Conservation (phyloP, 306 rosid genomes). For the Medicago arabica region DNA sequence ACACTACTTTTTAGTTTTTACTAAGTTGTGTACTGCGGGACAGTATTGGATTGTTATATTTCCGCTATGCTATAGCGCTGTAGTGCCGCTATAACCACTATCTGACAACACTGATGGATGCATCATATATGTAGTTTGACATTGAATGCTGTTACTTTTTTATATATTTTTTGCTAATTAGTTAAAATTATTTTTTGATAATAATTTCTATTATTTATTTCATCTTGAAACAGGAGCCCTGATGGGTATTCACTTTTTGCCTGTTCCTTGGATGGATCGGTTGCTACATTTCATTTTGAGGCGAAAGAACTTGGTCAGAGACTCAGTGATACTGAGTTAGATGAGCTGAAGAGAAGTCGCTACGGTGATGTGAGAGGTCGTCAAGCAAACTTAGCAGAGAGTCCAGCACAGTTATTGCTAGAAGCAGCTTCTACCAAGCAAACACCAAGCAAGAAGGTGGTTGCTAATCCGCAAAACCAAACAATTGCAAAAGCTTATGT, state of each 20-base stretch:
- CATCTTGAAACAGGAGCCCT: constrained; percentile 82
- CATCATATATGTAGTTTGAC: constrained; percentile 9
- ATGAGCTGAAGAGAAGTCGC: constrained; percentile 88
- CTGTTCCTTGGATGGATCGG: constrained; percentile 97
- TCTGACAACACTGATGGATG: background rate
- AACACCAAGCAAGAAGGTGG: constrained; percentile 66
- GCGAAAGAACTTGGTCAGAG: constrained; percentile 91
- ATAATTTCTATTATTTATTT: constrained; percentile 13
- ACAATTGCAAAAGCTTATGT: constrained; percentile 56
- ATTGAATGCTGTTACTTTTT: background rate
- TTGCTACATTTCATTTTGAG: constrained; percentile 90
- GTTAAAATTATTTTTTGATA: constrained; percentile 16
- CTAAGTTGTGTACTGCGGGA: no score
- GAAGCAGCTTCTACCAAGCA: constrained; percentile 93
- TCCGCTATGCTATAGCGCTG: no score
- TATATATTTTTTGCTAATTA: constrained; percentile 7
- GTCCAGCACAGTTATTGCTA: constrained; percentile 91
- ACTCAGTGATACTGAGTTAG: constrained; percentile 78
- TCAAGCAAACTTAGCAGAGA: constrained; percentile 90
- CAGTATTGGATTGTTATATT: no score
- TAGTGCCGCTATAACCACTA: no score
- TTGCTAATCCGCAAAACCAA: constrained; percentile 67
- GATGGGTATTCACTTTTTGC: constrained; percentile 97
- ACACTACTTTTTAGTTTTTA: no score
- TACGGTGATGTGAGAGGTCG: constrained; percentile 95